Percentiles rank a stretch among this genome's conserved stretches.
phyloP scores from a whole-genome alignment of 2,329 filamentous ascomycete genomes.

The Colletotrichum trifolii region DNA sequence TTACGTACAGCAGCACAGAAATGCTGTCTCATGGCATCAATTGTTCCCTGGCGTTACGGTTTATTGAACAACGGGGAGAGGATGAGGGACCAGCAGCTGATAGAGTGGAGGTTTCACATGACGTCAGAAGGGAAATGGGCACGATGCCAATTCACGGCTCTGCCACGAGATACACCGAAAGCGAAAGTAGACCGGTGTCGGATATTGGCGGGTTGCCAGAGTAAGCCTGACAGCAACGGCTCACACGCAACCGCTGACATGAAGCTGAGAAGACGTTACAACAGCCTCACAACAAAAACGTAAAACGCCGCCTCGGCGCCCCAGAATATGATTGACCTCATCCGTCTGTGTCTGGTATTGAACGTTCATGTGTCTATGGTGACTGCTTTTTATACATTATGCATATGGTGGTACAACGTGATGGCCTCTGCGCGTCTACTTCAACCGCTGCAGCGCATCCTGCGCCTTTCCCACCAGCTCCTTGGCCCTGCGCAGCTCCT shows the following conservation, averaged over 20 bases:
- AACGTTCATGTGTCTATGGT: constrained; percentile 15
- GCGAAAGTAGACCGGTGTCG: no score
- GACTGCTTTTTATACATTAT: constrained; percentile 34
- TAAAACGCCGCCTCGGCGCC: no score
- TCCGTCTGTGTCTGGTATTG: constrained; percentile 4
- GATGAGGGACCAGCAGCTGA: neutral
- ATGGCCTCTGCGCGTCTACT: constrained; percentile 45
- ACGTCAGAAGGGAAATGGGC: constrained; percentile 2
- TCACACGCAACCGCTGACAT: no score
- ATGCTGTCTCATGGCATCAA: no score
- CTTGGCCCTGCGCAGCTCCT: constrained; percentile 53
- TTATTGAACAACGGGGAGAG: neutral
- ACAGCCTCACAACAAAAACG: no score
- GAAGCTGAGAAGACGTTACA: no score
- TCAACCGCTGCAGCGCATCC: constrained; percentile 59
- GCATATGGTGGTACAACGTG: constrained; percentile 33
- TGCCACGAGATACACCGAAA: no score
- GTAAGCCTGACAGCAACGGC: no score
- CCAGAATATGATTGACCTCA: neutral
- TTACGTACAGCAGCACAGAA: neutral
- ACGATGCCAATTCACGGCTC: neutral
- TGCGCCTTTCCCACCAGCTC: constrained; percentile 61
- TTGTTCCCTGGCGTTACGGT: constrained; percentile 15
- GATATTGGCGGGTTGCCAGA: no score
- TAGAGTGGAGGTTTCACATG: neutral